Base-by-base conservation (phyloP, 176 grass and related monocot genomes). In the Aegilops bicornis region DNA sequence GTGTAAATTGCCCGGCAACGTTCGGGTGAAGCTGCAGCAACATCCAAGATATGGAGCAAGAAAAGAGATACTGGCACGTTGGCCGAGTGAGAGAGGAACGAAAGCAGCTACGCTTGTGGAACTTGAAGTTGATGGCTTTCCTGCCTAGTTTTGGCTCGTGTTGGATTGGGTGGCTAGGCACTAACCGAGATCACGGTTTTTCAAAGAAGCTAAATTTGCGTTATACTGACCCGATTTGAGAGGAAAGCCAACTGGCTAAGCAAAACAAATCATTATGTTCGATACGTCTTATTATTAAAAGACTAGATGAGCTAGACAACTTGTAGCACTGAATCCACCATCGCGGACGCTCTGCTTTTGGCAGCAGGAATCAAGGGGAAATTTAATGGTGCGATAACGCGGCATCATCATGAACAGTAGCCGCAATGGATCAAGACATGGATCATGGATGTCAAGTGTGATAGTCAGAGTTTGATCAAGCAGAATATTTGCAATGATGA, bases 71-170 rank as follows among this genome's bases (percentile, higher is more conserved):
- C 24, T 52, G 15, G 48, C 5, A 52, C 5, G 27, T 2, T 58
- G 52, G 52, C 7, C 3, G 52, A 20, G 6, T 20, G 17, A 20
- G 1, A 24, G 68, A 24, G 37, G 50, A 22, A 69, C 52, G 39
- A 50, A 47, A 23, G 16, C 13, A 80, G 72, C 65, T 80, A 24
- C 17, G 65, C 20, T 80, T 87, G 27, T 80, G 73, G 66, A 83
- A 74, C 65, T 65, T 16, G 29, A 42, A 32, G 6, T 22, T 13
- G 39, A 15, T 25, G 22, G 36, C 11, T 60, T 73, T 90, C 64
- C 50, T 59, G 77, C 70, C 83, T 17, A 64, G 15, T 24, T 84
- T 74, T 74, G 33, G 3, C 10, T 31, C 10, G 15, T 7, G 10
- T 12, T 13, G 20, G n/a, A 79, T 78, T 52, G 22, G 79, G 59